Base-by-base conservation (phyloP, 2,329 filamentous ascomycete genomes). In the Fusarium verrucosum region DNA sequence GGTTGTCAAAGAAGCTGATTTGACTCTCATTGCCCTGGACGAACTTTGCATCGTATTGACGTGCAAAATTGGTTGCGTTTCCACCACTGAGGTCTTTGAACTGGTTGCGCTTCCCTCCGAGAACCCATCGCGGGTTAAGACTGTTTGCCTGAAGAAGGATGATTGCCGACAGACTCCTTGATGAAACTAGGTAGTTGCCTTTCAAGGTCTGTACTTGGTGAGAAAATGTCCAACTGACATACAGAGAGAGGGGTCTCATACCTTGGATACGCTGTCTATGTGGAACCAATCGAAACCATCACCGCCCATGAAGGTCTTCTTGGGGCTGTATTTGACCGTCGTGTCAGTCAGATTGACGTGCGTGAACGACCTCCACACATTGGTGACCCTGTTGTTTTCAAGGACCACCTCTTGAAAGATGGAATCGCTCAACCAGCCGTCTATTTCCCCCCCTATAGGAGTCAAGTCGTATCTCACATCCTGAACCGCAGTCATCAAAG, bases 1-100 rank as follows among this genome's bases (percentile, higher is more conserved):
- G 68, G 70, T 87, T 87, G 71, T 87, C 84, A 66, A 83, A 87
- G 46, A 87, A 76, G 7, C 81, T 82, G 54, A 87, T 77, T 28
- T 49, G 61, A 9, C 81, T 70, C 10, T 84, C 83, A 47, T 83
- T 78, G 3, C 80, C 77, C 5, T 72, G 72, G 43, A 81, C 77
- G 54, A 72, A 84, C 45, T 78, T 79, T 3, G 81, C 82, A 64
- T 86, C 77, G 62, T 86, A 83, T 68, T 87, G 84, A 67, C 62
- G 58, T 45, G 72, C 67, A 23, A 74, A 75, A 26, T 79, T 75
- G 16, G 76, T 74, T 10, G 75, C 76, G 3, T 58, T 65, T 11
- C 74, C 74, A 5, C 58, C 73, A 7, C 70, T 73, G 10, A 77
- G 64, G 42, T 78, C 76, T 25, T 41, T 36, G 56, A 77, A 78